These are phyloP conservation scores for Cladophialophora carrionii DNA, from an alignment of 2,329 filamentous ascomycete genomes.

Conservation along the genomic window DNA sequence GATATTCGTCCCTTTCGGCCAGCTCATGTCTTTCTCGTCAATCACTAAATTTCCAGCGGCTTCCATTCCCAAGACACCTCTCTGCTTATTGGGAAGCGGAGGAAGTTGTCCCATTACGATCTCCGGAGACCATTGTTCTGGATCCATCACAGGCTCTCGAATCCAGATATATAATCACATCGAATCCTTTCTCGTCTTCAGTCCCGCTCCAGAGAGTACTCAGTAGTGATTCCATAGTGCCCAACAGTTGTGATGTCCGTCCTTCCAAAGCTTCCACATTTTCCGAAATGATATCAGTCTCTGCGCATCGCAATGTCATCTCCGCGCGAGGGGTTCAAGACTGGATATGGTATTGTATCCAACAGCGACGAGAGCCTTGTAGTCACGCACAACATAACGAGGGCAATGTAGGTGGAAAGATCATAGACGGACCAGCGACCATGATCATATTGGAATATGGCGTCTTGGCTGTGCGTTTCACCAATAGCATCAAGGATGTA, in stretches of 20 bases:
- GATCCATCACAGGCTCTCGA: neutral
- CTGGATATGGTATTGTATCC: neutral
- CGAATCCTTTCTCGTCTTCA: neutral
- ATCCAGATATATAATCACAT: neutral
- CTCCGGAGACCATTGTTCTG: neutral
- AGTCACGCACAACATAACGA: neutral
- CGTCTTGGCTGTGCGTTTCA: neutral
- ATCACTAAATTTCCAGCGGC: neutral
- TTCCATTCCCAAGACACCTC: neutral
- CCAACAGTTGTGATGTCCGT: neutral
- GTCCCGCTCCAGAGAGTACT: neutral
- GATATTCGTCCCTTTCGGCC: neutral
- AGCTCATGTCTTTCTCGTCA: neutral
- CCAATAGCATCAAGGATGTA: neutral
- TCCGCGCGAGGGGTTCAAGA: neutral
- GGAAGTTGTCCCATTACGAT: neutral
- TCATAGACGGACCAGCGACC: neutral
- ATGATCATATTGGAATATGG: neutral
- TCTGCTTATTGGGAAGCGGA: neutral
- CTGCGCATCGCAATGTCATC: neutral
- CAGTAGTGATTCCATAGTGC: no score
- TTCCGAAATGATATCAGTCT: neutral
- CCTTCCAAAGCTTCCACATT: neutral
- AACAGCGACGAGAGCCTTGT: neutral
- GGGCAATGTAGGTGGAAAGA: neutral